Base-by-base conservation (phyloP, 192 early-diverging fungal genomes). In the Coemansia sp. region DNA sequence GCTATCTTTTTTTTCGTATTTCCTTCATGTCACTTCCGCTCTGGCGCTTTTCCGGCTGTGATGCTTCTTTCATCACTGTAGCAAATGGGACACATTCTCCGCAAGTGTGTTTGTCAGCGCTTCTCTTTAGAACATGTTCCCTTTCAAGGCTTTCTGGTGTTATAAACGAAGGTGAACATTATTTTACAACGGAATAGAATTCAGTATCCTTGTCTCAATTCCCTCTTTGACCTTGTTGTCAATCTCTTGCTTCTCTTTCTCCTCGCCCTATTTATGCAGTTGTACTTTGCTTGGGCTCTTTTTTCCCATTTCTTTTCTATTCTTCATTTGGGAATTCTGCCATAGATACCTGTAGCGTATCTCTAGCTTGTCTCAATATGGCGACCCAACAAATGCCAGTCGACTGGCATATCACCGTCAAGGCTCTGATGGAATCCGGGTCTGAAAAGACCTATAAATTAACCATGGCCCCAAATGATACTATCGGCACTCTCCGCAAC, bases 351-450 rank as follows among this genome's bases (percentile, higher is more conserved):
- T 14, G 13, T 45, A 45, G 10, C 7, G 0, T 45, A 45, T 14
- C n/a, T 17, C 46, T n/a, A 6, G 46, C 16, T 49, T n/a, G 13
- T n/a, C 14, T n/a, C 5, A 49, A 56, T 5, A 70, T 70, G 69
- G 44, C 53, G 10, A 37, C 66, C n/a, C 37, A 40, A 20, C 37
- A 58, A 42, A 20, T 57, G 42, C 46, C 61, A 22, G 63, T 50
- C 17, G 67, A 75, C 46, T 81, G 78, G 78, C 72, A 63, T 19
- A 69, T 81, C 40, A 65, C 63, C 7, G 78, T 81, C 70, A 75
- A 75, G 44, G 78, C 78, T 12, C 67, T 81, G 5, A 65, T 81
- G 78, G 73, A 81, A 19, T 53, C 73, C 25, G 78, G 77, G 4
- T 53, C 40, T 16, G 78, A 81, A 39, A 58, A 59, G 5, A 69